phyloP scores from a whole-genome alignment of 352 stramenopile genomes.

The Globisporangium radiosum region DNA sequence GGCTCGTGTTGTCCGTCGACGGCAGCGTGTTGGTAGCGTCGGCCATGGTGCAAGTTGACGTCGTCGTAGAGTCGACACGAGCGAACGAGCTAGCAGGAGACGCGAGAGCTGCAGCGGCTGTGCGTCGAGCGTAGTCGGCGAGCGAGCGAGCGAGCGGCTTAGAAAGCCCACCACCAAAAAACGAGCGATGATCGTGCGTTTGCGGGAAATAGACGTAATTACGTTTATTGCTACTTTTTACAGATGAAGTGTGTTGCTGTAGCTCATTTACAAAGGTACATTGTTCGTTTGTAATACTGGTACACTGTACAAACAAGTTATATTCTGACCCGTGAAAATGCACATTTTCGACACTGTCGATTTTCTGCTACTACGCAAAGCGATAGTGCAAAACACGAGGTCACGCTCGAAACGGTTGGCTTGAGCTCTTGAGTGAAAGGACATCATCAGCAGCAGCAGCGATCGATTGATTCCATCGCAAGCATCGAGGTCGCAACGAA shows the following conservation, averaged over 20 bases:
- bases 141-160: not conserved
- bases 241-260: too few relatives aligned
- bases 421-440: not conserved
- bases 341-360: not conserved
- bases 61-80: constrained; percentile 1
- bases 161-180: not conserved
- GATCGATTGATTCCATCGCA: too few relatives aligned
- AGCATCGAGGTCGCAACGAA: not conserved
- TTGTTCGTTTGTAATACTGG: not conserved
- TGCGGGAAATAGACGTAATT: not conserved
- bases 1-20: constrained; percentile 83
- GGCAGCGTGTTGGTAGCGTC: constrained; percentile 59
- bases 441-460: not conserved
- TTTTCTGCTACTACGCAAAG: not conserved
- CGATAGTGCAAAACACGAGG: not conserved
- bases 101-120: not conserved
- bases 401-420: not conserved
- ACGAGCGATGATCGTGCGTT: not conserved
- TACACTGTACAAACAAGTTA: not conserved
- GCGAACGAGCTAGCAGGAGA: not conserved
- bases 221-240: too few relatives aligned
- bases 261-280: too few relatives aligned
- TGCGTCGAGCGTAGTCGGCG: constrained; percentile 5
- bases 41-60: constrained; percentile 22
- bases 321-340: not conserved